These are phyloP conservation scores for Phialocephala subalpina DNA, from an alignment of 2,329 filamentous ascomycete species.

Conservation along the genomic window DNA sequence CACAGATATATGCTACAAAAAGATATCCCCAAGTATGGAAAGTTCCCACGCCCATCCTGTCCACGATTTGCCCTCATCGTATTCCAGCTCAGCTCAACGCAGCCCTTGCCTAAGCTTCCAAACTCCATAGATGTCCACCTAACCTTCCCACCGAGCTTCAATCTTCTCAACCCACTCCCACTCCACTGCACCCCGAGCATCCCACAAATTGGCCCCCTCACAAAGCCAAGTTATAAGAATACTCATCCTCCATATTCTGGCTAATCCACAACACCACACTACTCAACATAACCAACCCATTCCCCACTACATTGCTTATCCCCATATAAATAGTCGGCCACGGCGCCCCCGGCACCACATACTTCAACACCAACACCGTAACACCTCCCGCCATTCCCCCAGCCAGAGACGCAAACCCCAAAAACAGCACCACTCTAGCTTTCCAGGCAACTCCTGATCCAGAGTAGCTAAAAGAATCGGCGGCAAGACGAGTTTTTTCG, in stretches of 20 bases:
- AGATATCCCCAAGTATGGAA: conserved; percentile 14
- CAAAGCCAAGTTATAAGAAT: conserved; percentile 71
- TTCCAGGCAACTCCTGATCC: conserved; percentile 73
- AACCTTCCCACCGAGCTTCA: not conserved
- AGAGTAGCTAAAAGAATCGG: conserved; percentile 69
- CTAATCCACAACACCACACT: conserved; percentile 71
- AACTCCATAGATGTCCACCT: conserved; percentile 1
- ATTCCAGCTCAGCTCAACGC: not conserved
- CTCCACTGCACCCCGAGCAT: not conserved
- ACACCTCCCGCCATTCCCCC: conserved; percentile 75
- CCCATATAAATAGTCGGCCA: conserved; percentile 72
- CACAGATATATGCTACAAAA: conserved; percentile 26
- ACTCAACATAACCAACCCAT: conserved; percentile 68
- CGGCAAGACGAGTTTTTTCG: conserved; percentile 70
- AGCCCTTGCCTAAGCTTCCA: not conserved
- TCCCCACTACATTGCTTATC: conserved; percentile 71
- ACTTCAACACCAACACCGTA: conserved; percentile 73
- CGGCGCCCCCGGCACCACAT: conserved; percentile 61
- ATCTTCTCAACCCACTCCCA: not conserved
- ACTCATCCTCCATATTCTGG: conserved; percentile 79
- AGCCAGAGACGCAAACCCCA: conserved; percentile 70
- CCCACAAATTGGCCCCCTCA: conserved; percentile 39
- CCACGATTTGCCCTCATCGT: conserved; percentile 3
- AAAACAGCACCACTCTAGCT: conserved; percentile 71
- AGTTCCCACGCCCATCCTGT: not conserved